A percentile compares a stretch with the other conserved stretches of the same genome.
phyloP scores from a whole-genome alignment of 2,329 filamentous ascomycete genomes.

The Fusarium acutatum region DNA sequence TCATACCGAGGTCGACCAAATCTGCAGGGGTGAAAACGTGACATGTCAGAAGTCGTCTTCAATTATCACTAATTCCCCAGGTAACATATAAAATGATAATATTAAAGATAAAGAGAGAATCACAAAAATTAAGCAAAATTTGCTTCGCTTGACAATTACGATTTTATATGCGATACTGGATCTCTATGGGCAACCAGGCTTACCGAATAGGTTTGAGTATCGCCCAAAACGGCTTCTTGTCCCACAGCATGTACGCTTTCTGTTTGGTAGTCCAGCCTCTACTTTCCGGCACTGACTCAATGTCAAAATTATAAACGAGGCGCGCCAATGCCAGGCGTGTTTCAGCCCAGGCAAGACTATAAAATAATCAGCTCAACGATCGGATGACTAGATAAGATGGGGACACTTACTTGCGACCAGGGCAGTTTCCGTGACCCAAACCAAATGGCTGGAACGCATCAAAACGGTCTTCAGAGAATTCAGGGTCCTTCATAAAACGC shows the following conservation, averaged over 20 bases:
- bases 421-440: background rate
- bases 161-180: background rate
- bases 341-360: background rate
- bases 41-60: background rate
- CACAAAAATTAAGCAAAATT: background rate
- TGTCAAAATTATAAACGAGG: background rate
- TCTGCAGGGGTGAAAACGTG: background rate
- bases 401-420: background rate
- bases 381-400: accelerated
- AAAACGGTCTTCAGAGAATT: background rate
- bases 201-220: background rate
- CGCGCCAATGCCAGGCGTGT: background rate
- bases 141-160: too few species aligned
- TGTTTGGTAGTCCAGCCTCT: background rate
- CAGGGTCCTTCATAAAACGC: background rate
- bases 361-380: background rate
- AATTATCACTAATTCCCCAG: accelerated
- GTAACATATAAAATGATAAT: background rate
- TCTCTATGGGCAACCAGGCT: background rate
- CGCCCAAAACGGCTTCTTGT: background rate
- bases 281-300: background rate
- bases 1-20: background rate
- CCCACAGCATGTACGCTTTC: background rate
- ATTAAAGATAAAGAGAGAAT: accelerated
- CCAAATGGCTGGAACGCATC: background rate